Base-by-base conservation (phyloP, 2,329 filamentous ascomycete genomes). In the Scytalidium lignicola region DNA sequence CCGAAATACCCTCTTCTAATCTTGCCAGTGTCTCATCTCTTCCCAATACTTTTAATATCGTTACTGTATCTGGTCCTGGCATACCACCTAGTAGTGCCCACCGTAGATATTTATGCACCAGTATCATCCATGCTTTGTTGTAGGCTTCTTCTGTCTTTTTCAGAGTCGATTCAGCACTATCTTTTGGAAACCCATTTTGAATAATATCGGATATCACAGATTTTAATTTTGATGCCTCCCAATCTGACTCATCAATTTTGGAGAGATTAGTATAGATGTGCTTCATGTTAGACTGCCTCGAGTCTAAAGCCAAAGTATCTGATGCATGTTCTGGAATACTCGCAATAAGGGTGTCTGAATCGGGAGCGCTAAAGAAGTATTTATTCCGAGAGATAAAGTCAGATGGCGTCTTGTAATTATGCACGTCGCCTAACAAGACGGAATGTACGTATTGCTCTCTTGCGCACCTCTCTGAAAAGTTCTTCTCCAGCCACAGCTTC, bases 381-480 rank as follows among this genome's bases (percentile, higher is more conserved):
- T 66, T 62, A 61, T 82, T 80, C 28, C 76, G 72, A 26, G 73
- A 60, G 7, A 80, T 65, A 62, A 84, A 87, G 18, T 78, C 70
- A 3, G 65, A 53, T 0, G 80, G 71, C 15, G 71, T 80, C 17
- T 72, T 75, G 62, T 79, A 86, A 50, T 78, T 81, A 52, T 77
- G 75, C 8, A 74, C 71, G 56, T 83, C 80, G 19, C 71, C 70
- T 10, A 67, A 64, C 18, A 86, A 66, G 17, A 85, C 70, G 2
- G 66, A 62, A 8, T 67, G 57, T 6, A 85, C 65, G 58, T 80
- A 80, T 10, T 70, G 64, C 17, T 69, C 54, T 1, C 78, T 64
- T 21, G 51, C 19, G 7, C 63, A n/a, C 50, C 53, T 55, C 62
- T 50, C 40, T 64, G 63, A 39, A 28, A 15, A 44, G 43, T n/a